Conservation (phyloP, 805 yeast genomes). For the Zygoascus flipseniorum region DNA sequence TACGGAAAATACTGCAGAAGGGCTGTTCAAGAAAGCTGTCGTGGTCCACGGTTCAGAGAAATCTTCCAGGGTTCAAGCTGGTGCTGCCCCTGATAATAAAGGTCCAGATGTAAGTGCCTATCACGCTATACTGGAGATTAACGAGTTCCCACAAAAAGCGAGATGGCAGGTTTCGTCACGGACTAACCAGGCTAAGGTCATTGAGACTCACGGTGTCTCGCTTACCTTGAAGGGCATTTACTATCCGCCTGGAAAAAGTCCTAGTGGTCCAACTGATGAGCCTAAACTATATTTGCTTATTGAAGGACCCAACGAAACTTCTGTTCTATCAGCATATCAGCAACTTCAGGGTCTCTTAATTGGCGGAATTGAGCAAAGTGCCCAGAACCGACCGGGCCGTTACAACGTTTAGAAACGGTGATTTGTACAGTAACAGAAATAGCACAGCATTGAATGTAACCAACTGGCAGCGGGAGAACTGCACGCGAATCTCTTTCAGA, state of each 20-base stretch:
- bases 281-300: constrained; percentile 70
- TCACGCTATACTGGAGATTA: constrained; percentile 65
- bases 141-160: constrained; percentile 63
- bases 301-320: constrained; percentile 59
- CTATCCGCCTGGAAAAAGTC: constrained; percentile 52
- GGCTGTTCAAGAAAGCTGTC: constrained; percentile 10
- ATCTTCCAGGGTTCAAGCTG: constrained; percentile 34
- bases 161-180: constrained; percentile 42
- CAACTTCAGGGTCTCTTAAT: constrained; percentile 46
- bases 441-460: no score
- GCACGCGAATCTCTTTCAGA: no score
- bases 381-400: constrained; percentile 30
- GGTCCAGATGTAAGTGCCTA: constrained; percentile 49
- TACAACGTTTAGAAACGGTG: constrained; percentile 26
- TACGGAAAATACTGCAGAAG: background rate
- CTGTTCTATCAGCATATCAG: constrained; percentile 52
- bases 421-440: background rate
- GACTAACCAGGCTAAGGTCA: constrained; percentile 52
- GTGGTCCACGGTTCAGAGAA: constrained; percentile 18
- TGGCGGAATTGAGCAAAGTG: constrained; percentile 46
- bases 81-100: constrained; percentile 44
- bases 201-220: constrained; percentile 64
- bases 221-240: constrained; percentile 76
- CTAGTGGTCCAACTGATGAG: constrained; percentile 39
- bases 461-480: no score